Evolutionary conservation across 1,284 basidiomycete genomes (phyloP).

Genomic region (Sporisorium iseilematis-ciliati): DNA sequence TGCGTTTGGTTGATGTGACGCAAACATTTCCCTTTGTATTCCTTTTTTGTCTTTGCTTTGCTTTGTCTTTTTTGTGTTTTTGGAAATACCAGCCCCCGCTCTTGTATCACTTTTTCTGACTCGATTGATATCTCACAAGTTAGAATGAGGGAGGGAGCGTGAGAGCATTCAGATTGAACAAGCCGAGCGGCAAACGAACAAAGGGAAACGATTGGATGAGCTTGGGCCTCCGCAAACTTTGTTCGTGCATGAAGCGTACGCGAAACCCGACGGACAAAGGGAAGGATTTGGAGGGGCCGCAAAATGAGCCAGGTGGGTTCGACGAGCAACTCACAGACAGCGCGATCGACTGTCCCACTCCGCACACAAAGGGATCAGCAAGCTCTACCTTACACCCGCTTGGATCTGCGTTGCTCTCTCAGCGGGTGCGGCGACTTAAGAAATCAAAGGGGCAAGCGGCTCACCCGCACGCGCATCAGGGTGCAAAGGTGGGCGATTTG

Average conservation of each 20-base stretch:
- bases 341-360: not conserved
- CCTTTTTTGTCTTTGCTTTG: constrained; percentile 1
- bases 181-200: constrained; percentile 7
- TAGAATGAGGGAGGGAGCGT: not conserved
- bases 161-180: too few relatives aligned
- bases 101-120: not conserved
- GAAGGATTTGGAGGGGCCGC: not conserved
- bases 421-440: not conserved
- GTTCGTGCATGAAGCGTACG: not conserved
- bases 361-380: constrained; percentile 28
- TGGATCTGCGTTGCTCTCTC: not conserved
- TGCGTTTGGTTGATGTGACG: constrained; percentile 25
- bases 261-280: constrained; percentile 4
- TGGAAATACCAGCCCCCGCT: constrained; percentile 15
- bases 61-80: constrained; percentile 20
- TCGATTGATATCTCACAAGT: not conserved
- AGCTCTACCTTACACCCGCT: too few relatives aligned
- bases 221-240: constrained; percentile 9
- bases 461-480: constrained; percentile 2
- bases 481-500: constrained; percentile 14
- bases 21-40: constrained; percentile 16
- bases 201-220: constrained; percentile 5
- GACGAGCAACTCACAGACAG: too few relatives aligned
- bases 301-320: constrained; percentile 25
- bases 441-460: not conserved